These are phyloP conservation scores for Schizochytrium sp. DNA, from an alignment of 108 stramenopile genomes.

Conservation along the genomic window DNA sequence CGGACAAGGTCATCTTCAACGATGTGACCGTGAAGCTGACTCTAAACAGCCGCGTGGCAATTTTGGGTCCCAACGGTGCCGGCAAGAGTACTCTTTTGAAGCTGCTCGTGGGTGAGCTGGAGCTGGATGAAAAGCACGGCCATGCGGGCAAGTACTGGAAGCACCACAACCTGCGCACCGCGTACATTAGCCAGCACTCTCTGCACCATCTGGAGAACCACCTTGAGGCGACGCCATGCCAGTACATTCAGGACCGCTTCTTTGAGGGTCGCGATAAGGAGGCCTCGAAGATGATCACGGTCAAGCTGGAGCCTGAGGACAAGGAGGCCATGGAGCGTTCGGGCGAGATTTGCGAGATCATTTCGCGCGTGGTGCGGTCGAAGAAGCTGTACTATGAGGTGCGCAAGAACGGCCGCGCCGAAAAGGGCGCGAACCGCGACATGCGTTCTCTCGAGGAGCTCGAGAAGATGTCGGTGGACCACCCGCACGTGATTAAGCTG, in stretches of 20 bases:
- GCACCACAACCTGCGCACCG: conserved; percentile 51
- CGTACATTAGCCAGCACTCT: conserved; percentile 55
- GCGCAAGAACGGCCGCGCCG: conserved; percentile 72
- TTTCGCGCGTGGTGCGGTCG: background rate
- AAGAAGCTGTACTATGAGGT: conserved; percentile 56
- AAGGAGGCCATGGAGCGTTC: conserved; percentile 14
- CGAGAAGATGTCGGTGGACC: conserved; percentile 21
- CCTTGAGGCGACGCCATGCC: conserved; percentile 1
- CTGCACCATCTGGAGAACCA: conserved; percentile 40
- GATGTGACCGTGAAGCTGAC: conserved; percentile 91
- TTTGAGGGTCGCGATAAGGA: conserved; percentile 27
- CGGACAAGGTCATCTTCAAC: conserved; percentile 69
- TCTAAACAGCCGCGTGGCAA: conserved; percentile 87
- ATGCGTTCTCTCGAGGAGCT: conserved; percentile 28
- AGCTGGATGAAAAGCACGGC: conserved; percentile 61
- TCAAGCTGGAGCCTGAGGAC: conserved; percentile 20
- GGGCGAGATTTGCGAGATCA: background rate
- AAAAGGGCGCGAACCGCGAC: conserved; percentile 47
- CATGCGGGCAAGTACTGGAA: conserved; percentile 43
- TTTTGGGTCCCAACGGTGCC: conserved; percentile 78
- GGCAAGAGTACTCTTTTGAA: conserved; percentile 90
- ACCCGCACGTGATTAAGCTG: conserved; percentile 26
- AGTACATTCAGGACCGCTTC: conserved; percentile 26
- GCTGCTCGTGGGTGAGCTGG: conserved; percentile 76
- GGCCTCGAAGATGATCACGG: conserved; percentile 21